Base-by-base conservation (phyloP, 768 basidiomycete genomes). In the Termitomyces heimii region DNA sequence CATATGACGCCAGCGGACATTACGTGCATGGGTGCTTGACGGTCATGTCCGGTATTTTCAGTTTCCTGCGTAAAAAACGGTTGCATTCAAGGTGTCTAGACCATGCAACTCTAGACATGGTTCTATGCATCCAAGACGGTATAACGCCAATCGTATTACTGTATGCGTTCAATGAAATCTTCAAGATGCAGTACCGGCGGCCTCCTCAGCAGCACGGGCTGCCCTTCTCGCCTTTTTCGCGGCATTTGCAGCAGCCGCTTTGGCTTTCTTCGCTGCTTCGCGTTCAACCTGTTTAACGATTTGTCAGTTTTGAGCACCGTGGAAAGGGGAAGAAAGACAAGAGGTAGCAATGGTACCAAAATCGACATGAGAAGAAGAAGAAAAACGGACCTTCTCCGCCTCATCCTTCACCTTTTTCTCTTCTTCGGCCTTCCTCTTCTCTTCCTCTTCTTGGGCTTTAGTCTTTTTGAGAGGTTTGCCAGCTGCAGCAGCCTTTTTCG, bases 171-270 rank as follows among this genome's bases (percentile, higher is more conserved):
- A 35, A n/a, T 14, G 24, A n/a, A n/a, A 10, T 37, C 35, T 37
- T 37, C 18, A 37, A 51, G 49, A 14, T 7, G 32, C 14, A 4
- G 28, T n/a, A 28, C 12, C 28, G 14, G 45, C 28, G 10, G 45
- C 69, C 13, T 70, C 78, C 55, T 81, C 83, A 10, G 73, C 71
- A 26, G 78, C 78, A 39, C 87, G 79, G 58, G 79, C 81, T 45
- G 80, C 80, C 60, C 89, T 78, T 60, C 89, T 76, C 31, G 91
- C 91, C 75, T 95, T 95, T 77, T 95, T 95, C 12, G 92, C 92
- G 40, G 92, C 92, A 66, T 86, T 94, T 3, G 92, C 92, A 44
- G 89, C 89, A 3, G 89, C 89, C 0, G 86, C 83, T 66, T 92
- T 93, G 3, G 84, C 83, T 73, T 92, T 92, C 71, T 93, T 92